Evolutionary conservation across 495 filamentous ascomycete species (phyloP), one percentile per base, ranked within the genome.

Genomic region (Xylaria bambusicola): DNA sequence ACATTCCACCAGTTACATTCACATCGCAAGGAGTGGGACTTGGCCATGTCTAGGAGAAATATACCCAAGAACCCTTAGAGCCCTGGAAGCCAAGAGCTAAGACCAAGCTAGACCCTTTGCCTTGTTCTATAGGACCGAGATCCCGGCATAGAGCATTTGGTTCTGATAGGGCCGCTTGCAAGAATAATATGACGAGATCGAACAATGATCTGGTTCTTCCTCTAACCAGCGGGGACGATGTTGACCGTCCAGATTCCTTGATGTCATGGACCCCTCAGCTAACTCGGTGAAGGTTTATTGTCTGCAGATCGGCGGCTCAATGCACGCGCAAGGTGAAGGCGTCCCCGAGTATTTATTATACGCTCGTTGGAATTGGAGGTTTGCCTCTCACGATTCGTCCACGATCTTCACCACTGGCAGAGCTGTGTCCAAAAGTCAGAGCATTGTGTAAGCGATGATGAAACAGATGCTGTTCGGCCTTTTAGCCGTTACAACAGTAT

Each of bases 381-480:
- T 6, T 12, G 6, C 8, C 1, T 8, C n/a, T 4, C 18, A 21
- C 21, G 29, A 17, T 35, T 23, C 29, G 12, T 51, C 17, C 10
- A 6, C 46, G 1, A 10, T n/a, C 2, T 17, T 6, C 17, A 23
- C 23, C 23, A 10, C 23, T 9, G 15, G 46, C 29, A 52, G 49
- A 38, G 13, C 49, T 36, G 20, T 21, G 27, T 12, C 47, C 1
- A 8, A 18, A 33, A 21, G 47, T 18, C 8, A 10, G 27, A 31
- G 31, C 29, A 9, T n/a, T 52, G 66, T 72, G 18, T 65, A 70
- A 38, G 48, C 62, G 3, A 74, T 66, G 46, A 36, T 75, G 24
- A 61, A 44, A 20, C 31, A 17, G 36, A 12, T 57, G 53, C 36
- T 70, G 49, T 35, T 60, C 29, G 36, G 56, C 46, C 41, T 52